A percentile compares a stretch with the other conserved stretches of the same genome.
These are phyloP conservation scores for Nothomitra cinnamomea DNA, from an alignment of 2,329 filamentous ascomycete genomes.

Conservation along the genomic window DNA sequence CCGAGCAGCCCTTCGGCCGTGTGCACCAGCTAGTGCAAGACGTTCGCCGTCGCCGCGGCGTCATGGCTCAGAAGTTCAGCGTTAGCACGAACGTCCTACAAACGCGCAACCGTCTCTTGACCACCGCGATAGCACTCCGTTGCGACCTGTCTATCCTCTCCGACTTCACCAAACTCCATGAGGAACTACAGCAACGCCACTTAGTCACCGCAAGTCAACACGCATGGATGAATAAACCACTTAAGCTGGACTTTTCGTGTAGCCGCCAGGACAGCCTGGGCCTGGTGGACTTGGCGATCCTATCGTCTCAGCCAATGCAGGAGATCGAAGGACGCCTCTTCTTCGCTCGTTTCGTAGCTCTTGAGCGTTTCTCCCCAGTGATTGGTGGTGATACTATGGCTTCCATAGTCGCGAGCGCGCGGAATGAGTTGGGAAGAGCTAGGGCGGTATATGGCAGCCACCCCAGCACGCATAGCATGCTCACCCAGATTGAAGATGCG, in stretches of 20 bases:
- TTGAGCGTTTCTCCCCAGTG: conserved; percentile 19
- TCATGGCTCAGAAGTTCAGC: conserved; percentile 12
- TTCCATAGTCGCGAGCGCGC: background rate
- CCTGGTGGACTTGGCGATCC: conserved; percentile 24
- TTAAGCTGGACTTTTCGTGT: conserved; percentile 17
- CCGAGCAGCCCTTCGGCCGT: conserved; percentile 24
- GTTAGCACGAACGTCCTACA: conserved; percentile 20
- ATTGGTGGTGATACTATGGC: background rate
- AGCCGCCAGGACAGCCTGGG: conserved; percentile 24
- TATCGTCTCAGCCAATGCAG: conserved; percentile 23
- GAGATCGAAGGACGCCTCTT: conserved; percentile 34
- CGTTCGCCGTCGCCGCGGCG: conserved; percentile 15
- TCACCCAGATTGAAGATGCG: conserved; percentile 29
- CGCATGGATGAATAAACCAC: conserved; percentile 1
- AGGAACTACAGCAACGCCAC: conserved; percentile 8
- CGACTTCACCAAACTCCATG: conserved; percentile 22
- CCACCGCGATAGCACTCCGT: conserved; percentile 27
- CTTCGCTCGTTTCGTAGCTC: conserved; percentile 29
- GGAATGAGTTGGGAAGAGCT: background rate
- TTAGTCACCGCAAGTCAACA: background rate
- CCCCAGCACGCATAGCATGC: conserved; percentile 19
- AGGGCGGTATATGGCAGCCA: background rate
- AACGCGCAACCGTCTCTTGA: conserved; percentile 25
- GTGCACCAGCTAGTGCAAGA: conserved; percentile 21
- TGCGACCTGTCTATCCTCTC: conserved; percentile 31